Evolutionary conservation across 495 filamentous ascomycete genomes (phyloP).

Genomic region (Hyphodiscus hymeniophilus): DNA sequence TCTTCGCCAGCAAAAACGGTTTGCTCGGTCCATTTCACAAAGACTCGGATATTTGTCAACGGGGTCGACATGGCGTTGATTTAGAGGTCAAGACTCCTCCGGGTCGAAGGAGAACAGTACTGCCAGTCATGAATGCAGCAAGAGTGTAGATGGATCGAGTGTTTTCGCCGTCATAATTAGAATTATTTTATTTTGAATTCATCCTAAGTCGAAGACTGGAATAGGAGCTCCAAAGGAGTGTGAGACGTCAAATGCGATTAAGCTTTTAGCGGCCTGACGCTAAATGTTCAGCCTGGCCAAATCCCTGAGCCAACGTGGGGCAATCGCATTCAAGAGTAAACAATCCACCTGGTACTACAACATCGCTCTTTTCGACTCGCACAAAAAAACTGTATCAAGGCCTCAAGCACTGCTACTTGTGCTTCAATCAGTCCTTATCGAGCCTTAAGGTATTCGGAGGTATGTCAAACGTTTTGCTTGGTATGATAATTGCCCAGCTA

Average conservation of each 20-base stretch:
- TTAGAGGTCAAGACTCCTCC: slow-evolving; percentile 8
- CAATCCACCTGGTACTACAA: neutral
- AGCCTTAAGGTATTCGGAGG: no score
- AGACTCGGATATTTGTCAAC: slow-evolving; percentile 76
- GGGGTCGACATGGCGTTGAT: slow-evolving; percentile 28
- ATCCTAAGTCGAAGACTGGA: neutral
- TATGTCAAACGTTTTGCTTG: no score
- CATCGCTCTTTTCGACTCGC: neutral
- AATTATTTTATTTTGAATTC: neutral
- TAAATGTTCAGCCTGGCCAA: neutral
- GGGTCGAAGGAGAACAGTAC: slow-evolving; percentile 17
- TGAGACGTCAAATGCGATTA: neutral
- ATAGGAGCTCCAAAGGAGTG: neutral
- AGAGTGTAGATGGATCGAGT: slow-evolving; percentile 2
- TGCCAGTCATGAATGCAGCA: slow-evolving; percentile 23
- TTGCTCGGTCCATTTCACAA: slow-evolving; percentile 83
- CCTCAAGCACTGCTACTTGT: no score
- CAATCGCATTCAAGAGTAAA: no score
- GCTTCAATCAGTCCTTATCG: no score
- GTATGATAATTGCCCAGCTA: slow-evolving; percentile 17
- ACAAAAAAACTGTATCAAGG: no score
- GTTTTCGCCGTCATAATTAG: slow-evolving; percentile 13
- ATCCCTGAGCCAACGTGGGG: neutral
- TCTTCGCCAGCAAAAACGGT: slow-evolving; percentile 93
- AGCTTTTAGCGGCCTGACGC: no score